Percentiles rank a stretch among this genome's conserved stretches.
phyloP scores from a whole-genome alignment of 2,329 filamentous ascomycete genomes.

The Calycina herbarum region DNA sequence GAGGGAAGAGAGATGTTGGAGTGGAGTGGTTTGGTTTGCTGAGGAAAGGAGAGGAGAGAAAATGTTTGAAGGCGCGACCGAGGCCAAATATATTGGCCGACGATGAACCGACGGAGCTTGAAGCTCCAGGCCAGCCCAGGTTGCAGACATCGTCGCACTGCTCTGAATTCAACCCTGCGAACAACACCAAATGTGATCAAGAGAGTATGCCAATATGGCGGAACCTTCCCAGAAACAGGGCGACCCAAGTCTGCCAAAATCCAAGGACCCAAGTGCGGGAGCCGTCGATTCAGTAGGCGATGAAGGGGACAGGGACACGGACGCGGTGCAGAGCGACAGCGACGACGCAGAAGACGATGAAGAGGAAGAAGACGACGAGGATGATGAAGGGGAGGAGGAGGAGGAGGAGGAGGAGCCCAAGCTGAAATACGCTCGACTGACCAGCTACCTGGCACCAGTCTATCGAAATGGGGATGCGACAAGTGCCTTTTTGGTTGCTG shows the following conservation, averaged over 20 bases:
- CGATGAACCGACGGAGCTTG: slow-evolving; percentile 16
- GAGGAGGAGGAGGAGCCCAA: slow-evolving; percentile 92
- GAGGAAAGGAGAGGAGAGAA: neutral
- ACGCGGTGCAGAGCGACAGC: slow-evolving; percentile 35
- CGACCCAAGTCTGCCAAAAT: slow-evolving; percentile 29
- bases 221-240: slow-evolving; percentile 33
- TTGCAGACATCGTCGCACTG: slow-evolving; percentile 28
- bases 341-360: slow-evolving; percentile 28
- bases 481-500: slow-evolving; percentile 83
- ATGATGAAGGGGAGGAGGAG: slow-evolving; percentile 65
- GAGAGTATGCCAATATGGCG: slow-evolving; percentile 36
- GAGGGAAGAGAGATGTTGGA: neutral
- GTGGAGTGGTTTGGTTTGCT: neutral
- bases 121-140: slow-evolving; percentile 28
- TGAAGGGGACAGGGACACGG: slow-evolving; percentile 37
- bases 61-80: neutral
- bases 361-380: slow-evolving; percentile 46
- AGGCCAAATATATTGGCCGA: neutral
- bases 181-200: slow-evolving; percentile 36
- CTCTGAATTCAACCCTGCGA: slow-evolving; percentile 23
- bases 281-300: slow-evolving; percentile 27
- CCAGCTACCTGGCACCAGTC: slow-evolving; percentile 72
- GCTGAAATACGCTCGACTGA: slow-evolving; percentile 89
- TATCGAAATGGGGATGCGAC: slow-evolving; percentile 97
- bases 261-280: slow-evolving; percentile 25